Evolutionary conservation across 441 rosid species (phyloP).

Genomic region (Erysimum pusillum): DNA sequence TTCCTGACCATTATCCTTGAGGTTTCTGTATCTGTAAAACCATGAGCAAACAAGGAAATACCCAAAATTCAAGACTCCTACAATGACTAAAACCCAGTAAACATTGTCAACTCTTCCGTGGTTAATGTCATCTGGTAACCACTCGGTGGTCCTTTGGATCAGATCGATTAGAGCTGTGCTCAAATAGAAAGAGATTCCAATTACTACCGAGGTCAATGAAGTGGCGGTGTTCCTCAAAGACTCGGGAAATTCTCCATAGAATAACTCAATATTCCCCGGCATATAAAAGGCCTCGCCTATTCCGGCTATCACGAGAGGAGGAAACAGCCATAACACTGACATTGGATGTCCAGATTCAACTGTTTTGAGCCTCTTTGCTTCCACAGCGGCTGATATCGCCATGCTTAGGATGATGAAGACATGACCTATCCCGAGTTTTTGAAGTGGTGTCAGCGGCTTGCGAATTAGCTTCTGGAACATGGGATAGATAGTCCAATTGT

Average conservation of each 20-base stretch:
- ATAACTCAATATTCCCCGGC: constrained; percentile 48
- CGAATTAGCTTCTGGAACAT: constrained; percentile 47
- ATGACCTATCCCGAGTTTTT: constrained; percentile 55
- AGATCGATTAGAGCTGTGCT: constrained; percentile 50
- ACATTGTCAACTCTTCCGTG: constrained; percentile 50
- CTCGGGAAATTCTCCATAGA: constrained; percentile 53
- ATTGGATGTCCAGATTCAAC: constrained; percentile 38
- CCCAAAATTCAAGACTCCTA: constrained; percentile 43
- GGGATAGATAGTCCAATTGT: constrained; percentile 47
- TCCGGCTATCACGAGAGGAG: constrained; percentile 51
- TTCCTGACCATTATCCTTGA: background rate
- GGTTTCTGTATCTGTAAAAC: constrained; percentile 43
- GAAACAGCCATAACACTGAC: constrained; percentile 52
- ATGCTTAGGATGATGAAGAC: constrained; percentile 49
- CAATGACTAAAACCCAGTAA: constrained; percentile 46
- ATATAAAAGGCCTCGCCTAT: constrained; percentile 53
- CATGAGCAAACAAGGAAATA: constrained; percentile 51
- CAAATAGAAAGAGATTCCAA: constrained; percentile 49
- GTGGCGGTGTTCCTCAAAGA: constrained; percentile 51
- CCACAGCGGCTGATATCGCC: constrained; percentile 52
- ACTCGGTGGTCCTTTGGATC: constrained; percentile 43
- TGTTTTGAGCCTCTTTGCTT: constrained; percentile 52
- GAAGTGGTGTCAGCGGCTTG: constrained; percentile 44
- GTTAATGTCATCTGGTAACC: constrained; percentile 54
- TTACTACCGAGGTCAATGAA: constrained; percentile 48